These are phyloP conservation scores for Daldinia caldariorum DNA, from an alignment of 495 filamentous ascomycete species.

Conservation along the genomic window DNA sequence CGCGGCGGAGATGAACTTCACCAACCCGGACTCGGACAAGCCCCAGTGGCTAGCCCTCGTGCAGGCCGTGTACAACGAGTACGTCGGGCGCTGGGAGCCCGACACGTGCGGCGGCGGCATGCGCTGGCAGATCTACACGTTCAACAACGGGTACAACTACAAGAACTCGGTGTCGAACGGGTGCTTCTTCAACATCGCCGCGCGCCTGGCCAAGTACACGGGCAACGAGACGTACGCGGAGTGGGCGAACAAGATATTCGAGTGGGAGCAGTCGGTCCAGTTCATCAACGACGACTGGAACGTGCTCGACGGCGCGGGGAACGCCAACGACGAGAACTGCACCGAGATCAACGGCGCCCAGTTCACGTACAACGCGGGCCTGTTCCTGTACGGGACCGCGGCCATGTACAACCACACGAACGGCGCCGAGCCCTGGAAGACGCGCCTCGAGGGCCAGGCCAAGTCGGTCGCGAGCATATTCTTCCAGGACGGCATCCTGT, in stretches of 20 bases:
- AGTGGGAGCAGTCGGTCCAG: slow-evolving; percentile 67
- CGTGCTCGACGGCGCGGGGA: slow-evolving; percentile 68
- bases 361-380: slow-evolving; percentile 78
- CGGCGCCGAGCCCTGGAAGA: slow-evolving; percentile 63
- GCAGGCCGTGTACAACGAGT: slow-evolving; percentile 82
- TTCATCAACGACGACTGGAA: slow-evolving; percentile 61
- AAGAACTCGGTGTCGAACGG: slow-evolving; percentile 79
- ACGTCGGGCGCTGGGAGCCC: slow-evolving; percentile 73
- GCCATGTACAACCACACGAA: slow-evolving; percentile 72
- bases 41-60: slow-evolving; percentile 82
- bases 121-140: slow-evolving; percentile 84
- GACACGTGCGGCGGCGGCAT: slow-evolving; percentile 77
- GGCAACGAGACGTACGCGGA: slow-evolving; percentile 73
- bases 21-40: slow-evolving; percentile 63
- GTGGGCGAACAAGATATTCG: slow-evolving; percentile 76
- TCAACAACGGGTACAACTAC: slow-evolving; percentile 80
- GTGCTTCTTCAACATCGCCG: slow-evolving; percentile 75
- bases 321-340: slow-evolving; percentile 56
- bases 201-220: slow-evolving; percentile 76
- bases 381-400: slow-evolving; percentile 74
- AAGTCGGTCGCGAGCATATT: slow-evolving; percentile 61
- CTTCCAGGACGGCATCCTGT: slow-evolving; percentile 61
- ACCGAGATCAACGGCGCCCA: slow-evolving; percentile 60
- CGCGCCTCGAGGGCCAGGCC: slow-evolving; percentile 63
- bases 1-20: slow-evolving; percentile 70